Evolutionary conservation across 306 rosid genomes (phyloP), one percentile per base, ranked within the genome.

Genomic region (Sindora glabra): DNA sequence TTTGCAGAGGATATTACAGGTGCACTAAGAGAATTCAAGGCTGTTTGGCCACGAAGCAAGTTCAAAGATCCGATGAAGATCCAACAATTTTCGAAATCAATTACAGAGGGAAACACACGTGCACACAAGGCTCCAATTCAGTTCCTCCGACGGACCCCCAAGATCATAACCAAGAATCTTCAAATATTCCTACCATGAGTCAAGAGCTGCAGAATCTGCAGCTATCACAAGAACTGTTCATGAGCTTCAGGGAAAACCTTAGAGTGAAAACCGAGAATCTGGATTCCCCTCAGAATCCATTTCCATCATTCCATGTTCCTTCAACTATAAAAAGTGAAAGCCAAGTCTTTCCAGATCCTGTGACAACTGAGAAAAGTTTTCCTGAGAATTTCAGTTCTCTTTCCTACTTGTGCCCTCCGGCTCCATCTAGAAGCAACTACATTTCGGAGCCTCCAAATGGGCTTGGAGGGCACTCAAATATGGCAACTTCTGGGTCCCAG

Each of bases 31-130:
- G 82, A 65, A 76, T 74, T 48, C 82, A 59, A 47, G 89, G 86
- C 0, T 85, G 94, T 59, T 21, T 74, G 63, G 94, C 94, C 25
- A 76, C 82, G 46, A 85, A 82, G 79, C 94, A 79, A 59, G 86
- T 85, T 58, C 89, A 85, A 74, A 74, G 89, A 45, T 79, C 82
- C 6, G 82, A 79, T 13, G 86, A 81, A 44, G 86, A 85, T 40
- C 69, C 88, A 6, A 65, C 59, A 0, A 10, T 85, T 7, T 68
- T 85, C 6, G 86, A 74, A 49, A 74, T 85, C 62, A 77, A 74
- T 0, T 85, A 85, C 66, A 38, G 82, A 5, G 89, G 94, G 63
- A 70, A 37, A 5, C 94, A 85, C 60, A 79, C 89, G 0, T 85
- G 94, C 67, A 30, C 69, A 26, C 59, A 74, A 48, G 65, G 72